phyloP scores from a whole-genome alignment of 805 yeast species.

The Candida ascalaphidarum region DNA sequence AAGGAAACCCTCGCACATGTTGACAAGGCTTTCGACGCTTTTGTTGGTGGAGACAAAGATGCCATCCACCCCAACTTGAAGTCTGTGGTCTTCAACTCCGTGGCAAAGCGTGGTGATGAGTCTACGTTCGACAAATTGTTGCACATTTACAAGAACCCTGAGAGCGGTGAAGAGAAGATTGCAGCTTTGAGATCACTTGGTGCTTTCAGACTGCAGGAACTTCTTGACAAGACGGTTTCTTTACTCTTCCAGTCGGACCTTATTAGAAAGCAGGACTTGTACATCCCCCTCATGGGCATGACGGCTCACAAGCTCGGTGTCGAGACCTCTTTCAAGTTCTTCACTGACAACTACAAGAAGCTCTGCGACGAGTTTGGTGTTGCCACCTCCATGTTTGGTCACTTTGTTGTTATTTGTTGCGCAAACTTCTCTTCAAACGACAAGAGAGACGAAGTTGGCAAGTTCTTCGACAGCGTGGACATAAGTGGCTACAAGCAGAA shows the following conservation, averaged over 20 bases:
- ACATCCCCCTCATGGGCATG: conserved; percentile 71
- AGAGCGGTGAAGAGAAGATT: conserved; percentile 56
- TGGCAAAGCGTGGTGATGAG: conserved; percentile 55
- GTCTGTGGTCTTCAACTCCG: conserved; percentile 55
- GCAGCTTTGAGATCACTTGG: conserved; percentile 68
- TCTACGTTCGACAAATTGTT: conserved; percentile 56
- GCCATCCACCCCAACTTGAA: conserved; percentile 73
- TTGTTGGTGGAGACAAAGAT: conserved; percentile 51
- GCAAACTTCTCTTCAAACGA: conserved; percentile 51
- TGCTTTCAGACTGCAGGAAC: conserved; percentile 41
- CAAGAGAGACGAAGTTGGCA: conserved; percentile 41
- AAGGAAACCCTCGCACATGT: conserved; percentile 39
- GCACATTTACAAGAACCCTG: conserved; percentile 52
- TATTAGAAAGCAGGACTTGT: conserved; percentile 62
- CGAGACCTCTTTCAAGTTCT: conserved; percentile 67
- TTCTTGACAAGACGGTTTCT: conserved; percentile 48
- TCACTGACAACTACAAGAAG: conserved; percentile 63
- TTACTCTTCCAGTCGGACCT: conserved; percentile 49
- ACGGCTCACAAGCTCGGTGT: conserved; percentile 57
- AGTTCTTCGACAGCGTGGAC: conserved; percentile 43
- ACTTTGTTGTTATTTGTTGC: conserved; percentile 57
- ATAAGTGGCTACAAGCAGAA: conserved; percentile 60
- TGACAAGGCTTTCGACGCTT: conserved; percentile 42
- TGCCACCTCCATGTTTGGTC: conserved; percentile 69
- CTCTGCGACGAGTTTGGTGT: conserved; percentile 67